Base-by-base conservation (phyloP, 163 green algal species). In the Botryococcus braunii region DNA sequence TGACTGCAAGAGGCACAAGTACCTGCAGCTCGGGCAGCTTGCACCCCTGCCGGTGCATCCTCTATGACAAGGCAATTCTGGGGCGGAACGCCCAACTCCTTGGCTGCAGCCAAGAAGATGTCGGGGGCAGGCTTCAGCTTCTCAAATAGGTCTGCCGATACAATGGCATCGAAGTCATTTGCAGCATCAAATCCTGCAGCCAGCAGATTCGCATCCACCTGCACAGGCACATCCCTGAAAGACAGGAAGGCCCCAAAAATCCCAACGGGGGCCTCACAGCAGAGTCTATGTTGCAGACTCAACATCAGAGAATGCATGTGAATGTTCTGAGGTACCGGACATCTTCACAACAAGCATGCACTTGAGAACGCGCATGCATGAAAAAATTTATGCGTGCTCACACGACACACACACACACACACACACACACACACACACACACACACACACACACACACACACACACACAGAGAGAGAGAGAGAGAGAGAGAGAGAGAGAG, bases 61-160 rank as follows among this genome's bases (percentile, higher is more conserved):
- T 91, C 83, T 27, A 90, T 88, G 11, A 90, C 83, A 37, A 90
- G 74, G 55, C 83, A 91, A 62, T 71, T 72, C 25, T 34, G 31
- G 9, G 83, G 82, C 29, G 62, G 17, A 17, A 85, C 72, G 3
- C 83, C 83, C 23, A 89, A 58, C 29, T 76, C n/a, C 1, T 25
- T 29, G 9, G 83, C 74, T 57, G 83, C 83, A 6, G 84, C 76
- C 52, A 89, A 75, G 61, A 90, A 89, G 52, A 89, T 85, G 76
- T 90, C 83, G 38, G 83, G 79, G n/a, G 40, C 48, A 0, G 79
- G 77, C 46, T 84, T 83, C 40, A 78, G 36, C 8, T 50, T 62
- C 64, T 79, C 38, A 69, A 82, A 71, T 46, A 65, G 60, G 71
- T 86, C 56, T 46, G 41, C 63, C 25, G 66, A 75, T 61, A 80